Evolutionary conservation across 352 stramenopile species (phyloP), one percentile per base, ranked within the genome.

Genomic region (Pythium phragmitis): DNA sequence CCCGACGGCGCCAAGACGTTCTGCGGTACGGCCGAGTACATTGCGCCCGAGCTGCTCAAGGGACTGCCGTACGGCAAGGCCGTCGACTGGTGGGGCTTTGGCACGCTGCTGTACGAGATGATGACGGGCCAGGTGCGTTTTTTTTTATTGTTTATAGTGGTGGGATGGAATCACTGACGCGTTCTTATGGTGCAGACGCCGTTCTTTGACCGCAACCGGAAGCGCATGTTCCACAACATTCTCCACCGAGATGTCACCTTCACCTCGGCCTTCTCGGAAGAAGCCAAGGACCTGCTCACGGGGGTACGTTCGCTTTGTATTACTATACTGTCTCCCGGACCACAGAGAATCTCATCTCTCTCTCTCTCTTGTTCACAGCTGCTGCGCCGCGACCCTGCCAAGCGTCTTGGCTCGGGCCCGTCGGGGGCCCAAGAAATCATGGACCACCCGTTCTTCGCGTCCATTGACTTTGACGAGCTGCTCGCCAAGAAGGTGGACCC

Each of bases 191-290:
- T 41, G 39, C 41, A 95, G 80, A 97, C 93, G 13, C 94, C 94
- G 11, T 98, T 98, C 73, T 98, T 97, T 60, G 94, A 98, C 69
- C 92, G 94, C 50, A 98, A 98, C 74, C 75, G 92, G 11, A 98
- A 98, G 73, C 78, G 87, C 57, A 98, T 98, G 93, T 98, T 97
- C 75, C 85, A 96, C 75, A 97, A 96, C 65, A 98, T 98, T 65
- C 65, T 95, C 36, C 87, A 95, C 70, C 85, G 87, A 17, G 87
- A 95, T 51, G 87, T 95, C 3, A 79, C 91, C 42, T 96, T 94
- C 63, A 92, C 85, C 5, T 83, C 89, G 28, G 82, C 80, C 7
- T 97, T 97, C 68, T 94, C 82, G 17, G 83, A 92, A 68, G 85
- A 96, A 47, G 91, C 91, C 19, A 93, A 92, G 75, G 81, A 89